Evolutionary conservation across 768 basidiomycete genomes (phyloP).

Genomic region (Tylopilus cervinicoccineus): DNA sequence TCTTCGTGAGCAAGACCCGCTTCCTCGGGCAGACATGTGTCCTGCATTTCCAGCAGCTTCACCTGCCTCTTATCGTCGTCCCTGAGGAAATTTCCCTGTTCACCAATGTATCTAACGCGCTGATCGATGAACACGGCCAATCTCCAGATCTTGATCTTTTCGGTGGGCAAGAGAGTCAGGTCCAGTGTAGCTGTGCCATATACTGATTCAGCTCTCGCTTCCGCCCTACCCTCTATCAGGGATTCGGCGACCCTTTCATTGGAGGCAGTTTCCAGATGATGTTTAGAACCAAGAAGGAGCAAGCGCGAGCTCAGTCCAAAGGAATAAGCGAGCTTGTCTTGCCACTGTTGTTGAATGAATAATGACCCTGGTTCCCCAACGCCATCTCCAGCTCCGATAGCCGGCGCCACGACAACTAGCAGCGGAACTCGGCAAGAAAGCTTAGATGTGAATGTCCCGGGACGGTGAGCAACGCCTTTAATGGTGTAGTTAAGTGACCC

Average conservation of each 20-base stretch:
- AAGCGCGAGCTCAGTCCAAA: conserved; percentile 74
- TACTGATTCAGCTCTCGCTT: conserved; percentile 10
- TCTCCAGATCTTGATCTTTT: conserved; percentile 81
- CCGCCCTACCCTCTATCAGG: background rate
- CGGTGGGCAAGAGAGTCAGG: conserved; percentile 79
- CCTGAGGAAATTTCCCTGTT: background rate
- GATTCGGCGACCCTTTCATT: background rate
- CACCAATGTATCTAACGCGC: conserved; percentile 10
- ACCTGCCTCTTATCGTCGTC: conserved; percentile 10
- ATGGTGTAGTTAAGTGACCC: conserved; percentile 79
- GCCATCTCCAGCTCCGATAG: conserved; percentile 76
- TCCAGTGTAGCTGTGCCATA: conserved; percentile 68
- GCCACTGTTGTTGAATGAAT: conserved; percentile 87
- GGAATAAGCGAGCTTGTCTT: conserved; percentile 79
- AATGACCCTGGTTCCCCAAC: conserved; percentile 66
- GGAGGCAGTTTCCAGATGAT: background rate
- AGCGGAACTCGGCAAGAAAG: conserved; percentile 70
- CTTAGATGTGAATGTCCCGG: conserved; percentile 80
- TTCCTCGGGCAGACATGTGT: conserved; percentile 15
- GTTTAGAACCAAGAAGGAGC: conserved; percentile 67
- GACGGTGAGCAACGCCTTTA: conserved; percentile 79
- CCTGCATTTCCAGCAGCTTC: conserved; percentile 18
- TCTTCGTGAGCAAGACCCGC: background rate
- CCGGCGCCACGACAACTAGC: conserved; percentile 67
- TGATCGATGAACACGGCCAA: conserved; percentile 73